phyloP scores from a whole-genome alignment of 1,139 yeast species.

The Wickerhamomyces sp. region DNA sequence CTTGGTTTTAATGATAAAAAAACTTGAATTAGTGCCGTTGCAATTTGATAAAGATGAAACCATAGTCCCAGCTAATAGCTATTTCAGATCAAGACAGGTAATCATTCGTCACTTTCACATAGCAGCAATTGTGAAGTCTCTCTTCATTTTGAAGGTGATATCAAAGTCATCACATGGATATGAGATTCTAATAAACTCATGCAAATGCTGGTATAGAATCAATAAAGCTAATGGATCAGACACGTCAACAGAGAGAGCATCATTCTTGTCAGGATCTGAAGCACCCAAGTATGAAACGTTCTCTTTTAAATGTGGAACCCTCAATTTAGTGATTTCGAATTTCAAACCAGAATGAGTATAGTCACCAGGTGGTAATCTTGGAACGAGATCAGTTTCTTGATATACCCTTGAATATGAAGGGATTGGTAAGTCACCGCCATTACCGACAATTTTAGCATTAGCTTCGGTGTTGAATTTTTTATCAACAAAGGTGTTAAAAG shows the following conservation, averaged over 20 bases:
- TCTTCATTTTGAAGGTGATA: background rate
- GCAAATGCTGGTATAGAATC: constrained; percentile 14
- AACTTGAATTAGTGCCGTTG: too few species aligned
- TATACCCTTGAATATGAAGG: constrained; percentile 44
- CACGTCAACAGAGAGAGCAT: constrained; percentile 4
- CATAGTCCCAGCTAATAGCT: too few species aligned
- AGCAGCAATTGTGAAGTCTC: background rate
- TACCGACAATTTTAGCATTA: constrained; percentile 24
- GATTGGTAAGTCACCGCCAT: constrained; percentile 25
- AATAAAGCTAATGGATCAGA: constrained; percentile 7
- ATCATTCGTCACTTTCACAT: too few species aligned
- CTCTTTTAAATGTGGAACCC: constrained; percentile 40
- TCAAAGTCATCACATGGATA: constrained; percentile 17
- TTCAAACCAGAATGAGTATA: constrained; percentile 47
- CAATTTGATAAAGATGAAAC: too few species aligned
- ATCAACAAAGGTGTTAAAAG: constrained; percentile 49
- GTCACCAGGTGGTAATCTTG: constrained; percentile 50
- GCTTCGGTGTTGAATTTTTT: constrained; percentile 36
- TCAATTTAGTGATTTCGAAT: constrained; percentile 38
- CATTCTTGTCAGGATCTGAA: constrained; percentile 13
- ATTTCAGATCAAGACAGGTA: too few species aligned
- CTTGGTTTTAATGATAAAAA: too few species aligned
- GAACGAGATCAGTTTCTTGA: constrained; percentile 54
- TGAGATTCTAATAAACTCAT: constrained; percentile 14
- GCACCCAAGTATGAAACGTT: constrained; percentile 33